These are phyloP conservation scores for Elsinoe ampelina DNA, from an alignment of 2,329 filamentous ascomycete genomes.

Conservation along the genomic window DNA sequence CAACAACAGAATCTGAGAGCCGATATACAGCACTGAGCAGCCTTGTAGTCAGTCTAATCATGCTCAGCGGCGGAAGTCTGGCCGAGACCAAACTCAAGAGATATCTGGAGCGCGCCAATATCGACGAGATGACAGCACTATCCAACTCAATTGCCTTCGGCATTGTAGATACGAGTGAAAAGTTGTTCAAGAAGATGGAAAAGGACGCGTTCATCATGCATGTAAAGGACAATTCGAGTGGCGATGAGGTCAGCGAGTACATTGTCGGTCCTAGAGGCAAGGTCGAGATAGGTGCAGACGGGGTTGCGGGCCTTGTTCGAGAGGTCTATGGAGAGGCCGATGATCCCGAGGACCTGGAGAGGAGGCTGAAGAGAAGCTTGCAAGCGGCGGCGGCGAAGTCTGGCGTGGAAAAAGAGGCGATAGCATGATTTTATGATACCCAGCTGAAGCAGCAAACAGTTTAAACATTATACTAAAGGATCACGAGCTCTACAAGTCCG, in stretches of 20 bases:
- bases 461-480: no score
- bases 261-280: constrained; percentile 76
- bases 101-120: constrained; percentile 64
- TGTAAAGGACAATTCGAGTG: constrained; percentile 57
- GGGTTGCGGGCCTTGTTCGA: constrained; percentile 60
- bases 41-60: constrained; percentile 67
- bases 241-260: constrained; percentile 72
- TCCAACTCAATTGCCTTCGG: constrained; percentile 18
- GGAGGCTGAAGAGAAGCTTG: constrained; percentile 27
- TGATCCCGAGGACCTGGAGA: constrained; percentile 26
- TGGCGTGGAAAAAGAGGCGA: not conserved
- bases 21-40: constrained; percentile 75
- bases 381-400: constrained; percentile 19
- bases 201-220: constrained; percentile 77
- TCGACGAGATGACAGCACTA: constrained; percentile 62
- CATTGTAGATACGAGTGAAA: constrained; percentile 57
- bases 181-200: constrained; percentile 62
- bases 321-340: constrained; percentile 41
- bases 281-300: constrained; percentile 70
- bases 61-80: constrained; percentile 60
- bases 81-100: constrained; percentile 70
- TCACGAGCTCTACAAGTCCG: no score
- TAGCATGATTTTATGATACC: constrained; percentile 7
- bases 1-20: constrained; percentile 60
- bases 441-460: not conserved